phyloP scores from a whole-genome alignment of 1,284 basidiomycete genomes.

The Sporisorium graminicola region DNA sequence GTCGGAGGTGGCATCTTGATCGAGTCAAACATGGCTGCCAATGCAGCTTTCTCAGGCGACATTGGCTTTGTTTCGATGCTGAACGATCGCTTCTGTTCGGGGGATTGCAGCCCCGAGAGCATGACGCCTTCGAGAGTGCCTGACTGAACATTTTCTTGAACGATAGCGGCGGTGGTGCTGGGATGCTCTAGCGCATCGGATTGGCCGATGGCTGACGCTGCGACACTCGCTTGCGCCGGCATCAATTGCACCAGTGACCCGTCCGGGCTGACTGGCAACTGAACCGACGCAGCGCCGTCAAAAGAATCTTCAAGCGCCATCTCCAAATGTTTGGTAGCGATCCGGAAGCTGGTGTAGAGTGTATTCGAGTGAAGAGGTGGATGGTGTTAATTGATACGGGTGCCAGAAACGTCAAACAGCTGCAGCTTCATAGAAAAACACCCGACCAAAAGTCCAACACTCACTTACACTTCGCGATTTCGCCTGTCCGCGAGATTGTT shows the following conservation, averaged over 20 bases:
- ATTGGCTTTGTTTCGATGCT: constrained; percentile 32
- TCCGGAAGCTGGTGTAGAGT: neutral
- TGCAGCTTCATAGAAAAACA: constrained; percentile 35
- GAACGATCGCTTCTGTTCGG: constrained; percentile 9
- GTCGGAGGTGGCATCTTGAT: constrained; percentile 45
- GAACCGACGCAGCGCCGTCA: constrained; percentile 18
- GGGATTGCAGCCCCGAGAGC: constrained; percentile 8
- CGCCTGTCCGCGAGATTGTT: constrained; percentile 8
- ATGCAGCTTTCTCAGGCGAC: constrained; percentile 46
- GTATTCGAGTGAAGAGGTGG: neutral
- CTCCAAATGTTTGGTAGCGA: neutral
- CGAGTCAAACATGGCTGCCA: constrained; percentile 49
- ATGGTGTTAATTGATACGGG: neutral
- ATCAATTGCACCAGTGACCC: constrained; percentile 8
- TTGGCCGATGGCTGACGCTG: neutral
- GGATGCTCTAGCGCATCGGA: neutral
- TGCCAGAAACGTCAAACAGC: neutral
- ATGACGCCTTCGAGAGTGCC: neutral
- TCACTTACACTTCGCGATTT: constrained; percentile 27
- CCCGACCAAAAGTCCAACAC: constrained; percentile 36
- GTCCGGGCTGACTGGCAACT: constrained; percentile 27
- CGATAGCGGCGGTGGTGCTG: neutral
- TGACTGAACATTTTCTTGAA: neutral
- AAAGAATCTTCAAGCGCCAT: neutral
- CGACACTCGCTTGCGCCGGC: neutral